Base-by-base conservation (phyloP, 805 yeast genomes). In the Candida orba region DNA sequence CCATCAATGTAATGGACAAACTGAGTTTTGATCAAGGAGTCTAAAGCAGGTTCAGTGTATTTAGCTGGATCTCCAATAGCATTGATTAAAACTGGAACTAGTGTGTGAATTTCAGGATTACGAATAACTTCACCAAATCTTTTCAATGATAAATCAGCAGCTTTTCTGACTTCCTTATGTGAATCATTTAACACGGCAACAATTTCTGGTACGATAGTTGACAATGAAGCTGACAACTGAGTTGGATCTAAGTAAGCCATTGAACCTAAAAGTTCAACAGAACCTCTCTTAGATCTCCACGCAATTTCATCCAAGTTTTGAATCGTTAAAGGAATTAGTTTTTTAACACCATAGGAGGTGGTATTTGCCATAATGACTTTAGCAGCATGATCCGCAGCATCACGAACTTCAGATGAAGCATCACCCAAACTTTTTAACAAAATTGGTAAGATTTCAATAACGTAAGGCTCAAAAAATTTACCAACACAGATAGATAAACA, bases 1-100 rank as follows among this genome's bases (percentile, higher is more conserved):
- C 97, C 96, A 66, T 93, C 99, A 52, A 93, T 91, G 63, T 91
- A 93, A 64, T 93, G 99, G 37, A 90, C 96, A 56, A 93, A 93
- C 53, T 91, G 95, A 0, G 99, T 93, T 54, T 78, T 79, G 52
- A 91, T 80, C 55, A 93, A 74, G 14, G 86, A 79, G 55, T 89
- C 95, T 45, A 93, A 68, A 0, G 98, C 97, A 12, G 67, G 79
- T 47, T 87, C 96, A 1, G 98, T 93, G 65, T 84, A 68, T 53
- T 79, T 85, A 0, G 97, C 84, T 32, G 99, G 98, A 59, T 93
- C 96, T 44, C 97, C 95, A 62, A 93, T 91, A 23, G 99, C 99
- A 48, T 84, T 78, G 54, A 93, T 76, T 57, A 93, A 72, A 22
- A 73, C 74, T 20, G 98, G 97, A 44, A 91, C 98, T 45, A 90